Conservation (phyloP, 116 monocot genomes). For the Zostera marina region DNA sequence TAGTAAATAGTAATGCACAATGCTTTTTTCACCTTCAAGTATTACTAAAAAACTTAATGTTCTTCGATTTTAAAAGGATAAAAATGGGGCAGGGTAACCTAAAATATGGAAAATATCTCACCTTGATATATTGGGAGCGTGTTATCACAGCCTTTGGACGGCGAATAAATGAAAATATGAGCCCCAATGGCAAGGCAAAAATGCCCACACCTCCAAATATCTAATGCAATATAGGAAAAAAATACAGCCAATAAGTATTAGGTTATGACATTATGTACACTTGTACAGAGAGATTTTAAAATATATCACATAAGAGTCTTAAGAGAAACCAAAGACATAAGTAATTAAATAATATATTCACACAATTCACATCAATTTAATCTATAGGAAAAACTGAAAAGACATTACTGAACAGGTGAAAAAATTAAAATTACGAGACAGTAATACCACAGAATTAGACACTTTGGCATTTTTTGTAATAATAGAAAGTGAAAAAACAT, state of each 20-base stretch:
- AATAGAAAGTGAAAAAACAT: too few relatives aligned
- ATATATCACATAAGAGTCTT: too few relatives aligned
- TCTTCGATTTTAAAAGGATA: neutral
- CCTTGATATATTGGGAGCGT: conserved; percentile 98
- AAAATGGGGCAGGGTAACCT: neutral
- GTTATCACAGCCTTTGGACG: conserved; percentile 96
- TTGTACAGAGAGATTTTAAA: neutral
- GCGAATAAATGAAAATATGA: conserved; percentile 79
- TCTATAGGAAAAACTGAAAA: too few relatives aligned
- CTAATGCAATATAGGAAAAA: conserved; percentile 14
- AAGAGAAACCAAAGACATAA: neutral
- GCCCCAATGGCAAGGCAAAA: conserved; percentile 74
- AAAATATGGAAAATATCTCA: conserved; percentile 5
- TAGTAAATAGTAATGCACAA: too few relatives aligned
- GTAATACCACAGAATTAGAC: too few relatives aligned
- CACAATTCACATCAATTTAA: too few relatives aligned
- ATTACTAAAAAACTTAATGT: neutral
- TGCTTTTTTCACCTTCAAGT: neutral
- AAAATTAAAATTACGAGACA: too few relatives aligned
- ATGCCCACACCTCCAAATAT: conserved; percentile 99
- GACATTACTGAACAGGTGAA: too few relatives aligned
- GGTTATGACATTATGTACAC: neutral
- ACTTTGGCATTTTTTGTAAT: too few relatives aligned
- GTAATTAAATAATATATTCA: too few relatives aligned
- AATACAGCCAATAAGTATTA: neutral